A percentile compares a stretch with the other conserved stretches of the same genome.
Evolutionary conservation across 1,284 basidiomycete genomes (phyloP).

Genomic region (Sporisorium sorghi): DNA sequence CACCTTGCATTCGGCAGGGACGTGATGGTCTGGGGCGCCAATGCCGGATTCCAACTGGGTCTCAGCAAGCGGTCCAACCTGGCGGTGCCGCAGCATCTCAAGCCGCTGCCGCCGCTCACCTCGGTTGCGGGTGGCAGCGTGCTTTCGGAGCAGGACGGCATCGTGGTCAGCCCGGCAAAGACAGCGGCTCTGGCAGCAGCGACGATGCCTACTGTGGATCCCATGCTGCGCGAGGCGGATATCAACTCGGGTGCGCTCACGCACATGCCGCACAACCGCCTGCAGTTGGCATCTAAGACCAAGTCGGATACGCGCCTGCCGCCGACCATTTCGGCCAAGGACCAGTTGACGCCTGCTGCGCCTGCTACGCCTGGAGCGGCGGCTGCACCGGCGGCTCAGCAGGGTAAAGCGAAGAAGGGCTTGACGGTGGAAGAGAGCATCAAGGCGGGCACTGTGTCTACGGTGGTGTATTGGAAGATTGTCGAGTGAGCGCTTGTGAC

Average conservation of each 20-base stretch:
- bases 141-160: slow-evolving; percentile 31
- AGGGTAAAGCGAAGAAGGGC: slow-evolving; percentile 44
- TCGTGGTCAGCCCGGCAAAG: slow-evolving; percentile 26
- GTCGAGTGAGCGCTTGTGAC: too few species aligned
- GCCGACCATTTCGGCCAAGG: slow-evolving; percentile 14
- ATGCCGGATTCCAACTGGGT: slow-evolving; percentile 72
- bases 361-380: background rate
- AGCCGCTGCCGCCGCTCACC: slow-evolving; percentile 70
- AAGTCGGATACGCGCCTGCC: slow-evolving; percentile 45
- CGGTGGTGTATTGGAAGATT: slow-evolving; percentile 62
- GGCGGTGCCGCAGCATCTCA: slow-evolving; percentile 76
- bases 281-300: slow-evolving; percentile 58
- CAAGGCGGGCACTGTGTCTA: slow-evolving; percentile 55
- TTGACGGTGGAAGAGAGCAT: slow-evolving; percentile 55
- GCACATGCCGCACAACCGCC: slow-evolving; percentile 64
- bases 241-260: slow-evolving; percentile 59
- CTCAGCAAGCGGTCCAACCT: slow-evolving; percentile 83
- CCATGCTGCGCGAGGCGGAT: slow-evolving; percentile 54
- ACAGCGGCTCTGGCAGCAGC: slow-evolving; percentile 17
- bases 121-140: slow-evolving; percentile 22
- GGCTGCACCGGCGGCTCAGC: background rate
- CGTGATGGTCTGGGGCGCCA: slow-evolving; percentile 73
- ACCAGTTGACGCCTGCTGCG: slow-evolving; percentile 8
- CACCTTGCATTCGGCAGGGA: slow-evolving; percentile 71
- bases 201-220: slow-evolving; percentile 17